Conservation (phyloP, 345 rosid genomes). For the Sonneratia alba region DNA sequence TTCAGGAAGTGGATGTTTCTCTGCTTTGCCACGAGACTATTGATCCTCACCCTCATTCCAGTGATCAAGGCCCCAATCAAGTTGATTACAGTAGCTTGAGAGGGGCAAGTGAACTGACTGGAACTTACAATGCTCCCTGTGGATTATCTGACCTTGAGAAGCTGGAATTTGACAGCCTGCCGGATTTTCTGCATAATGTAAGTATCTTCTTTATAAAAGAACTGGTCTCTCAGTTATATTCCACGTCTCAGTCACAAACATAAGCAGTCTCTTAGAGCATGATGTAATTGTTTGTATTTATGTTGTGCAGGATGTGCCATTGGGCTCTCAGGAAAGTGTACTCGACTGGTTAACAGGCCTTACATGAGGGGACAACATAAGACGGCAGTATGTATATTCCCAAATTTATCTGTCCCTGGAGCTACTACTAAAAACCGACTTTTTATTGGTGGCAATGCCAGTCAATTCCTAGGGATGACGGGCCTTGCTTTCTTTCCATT, state of each 20-base stretch:
- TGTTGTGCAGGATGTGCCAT: slow-evolving; percentile 28
- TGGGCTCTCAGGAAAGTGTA: slow-evolving; percentile 70
- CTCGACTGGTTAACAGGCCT: slow-evolving; percentile 49
- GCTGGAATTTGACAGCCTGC: slow-evolving; percentile 68
- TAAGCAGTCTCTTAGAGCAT: background rate
- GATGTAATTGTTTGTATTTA: slow-evolving; percentile 1
- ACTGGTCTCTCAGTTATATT: background rate
- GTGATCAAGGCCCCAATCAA: slow-evolving; percentile 18
- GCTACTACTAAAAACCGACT: background rate
- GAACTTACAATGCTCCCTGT: slow-evolving; percentile 12
- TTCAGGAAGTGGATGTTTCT: slow-evolving; percentile 36
- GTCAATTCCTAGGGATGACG: background rate
- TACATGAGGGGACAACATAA: slow-evolving; percentile 23
- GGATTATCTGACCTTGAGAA: slow-evolving; percentile 60
- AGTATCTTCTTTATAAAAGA: slow-evolving; percentile 16
- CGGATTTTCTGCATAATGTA: slow-evolving; percentile 55
- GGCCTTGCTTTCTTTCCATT: background rate
- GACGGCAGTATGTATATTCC: slow-evolving; percentile 1
- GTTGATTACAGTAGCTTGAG: slow-evolving; percentile 12
- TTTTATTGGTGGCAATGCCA: background rate
- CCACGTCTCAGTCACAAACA: background rate
- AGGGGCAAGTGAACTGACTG: slow-evolving; percentile 14
- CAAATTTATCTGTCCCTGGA: background rate
- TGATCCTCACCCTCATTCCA: slow-evolving; percentile 15
- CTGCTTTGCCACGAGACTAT: slow-evolving; percentile 43